These are phyloP conservation scores for Carpinus fangiana DNA, from an alignment of 306 rosid genomes.

Conservation along the genomic window DNA sequence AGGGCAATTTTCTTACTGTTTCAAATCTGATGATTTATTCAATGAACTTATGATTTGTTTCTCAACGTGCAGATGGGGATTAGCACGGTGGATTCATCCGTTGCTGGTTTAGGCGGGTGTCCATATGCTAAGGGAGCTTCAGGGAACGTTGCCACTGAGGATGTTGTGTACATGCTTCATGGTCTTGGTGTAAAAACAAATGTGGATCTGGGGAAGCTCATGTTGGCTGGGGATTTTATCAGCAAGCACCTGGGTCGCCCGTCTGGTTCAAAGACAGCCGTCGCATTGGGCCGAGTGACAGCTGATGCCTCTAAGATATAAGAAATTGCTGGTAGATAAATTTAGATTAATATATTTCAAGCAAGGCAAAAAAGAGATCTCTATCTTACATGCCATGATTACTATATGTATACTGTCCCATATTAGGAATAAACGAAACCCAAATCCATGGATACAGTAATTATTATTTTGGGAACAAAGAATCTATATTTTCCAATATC, in stretches of 20 bases:
- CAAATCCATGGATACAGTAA: constrained; percentile 9
- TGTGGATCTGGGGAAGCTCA: constrained; percentile 72
- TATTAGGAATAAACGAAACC: constrained; percentile 14
- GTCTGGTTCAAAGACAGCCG: constrained; percentile 73
- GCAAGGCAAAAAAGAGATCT: constrained; percentile 5
- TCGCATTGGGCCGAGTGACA: constrained; percentile 59
- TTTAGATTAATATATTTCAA: constrained; percentile 14
- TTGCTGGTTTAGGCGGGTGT: constrained; percentile 71
- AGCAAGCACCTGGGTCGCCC: constrained; percentile 66
- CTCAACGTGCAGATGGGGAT: constrained; percentile 60
- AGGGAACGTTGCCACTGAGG: constrained; percentile 85
- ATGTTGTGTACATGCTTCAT: constrained; percentile 87
- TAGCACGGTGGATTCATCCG: constrained; percentile 55
- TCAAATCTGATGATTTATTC: background rate
- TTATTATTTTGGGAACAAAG: background rate
- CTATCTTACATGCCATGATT: background rate
- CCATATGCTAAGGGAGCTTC: constrained; percentile 80
- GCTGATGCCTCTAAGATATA: constrained; percentile 60
- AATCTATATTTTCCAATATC: background rate
- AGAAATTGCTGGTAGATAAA: constrained; percentile 14
- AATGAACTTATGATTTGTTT: constrained; percentile 17
- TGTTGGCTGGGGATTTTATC: constrained; percentile 80
- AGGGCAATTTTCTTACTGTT: constrained; percentile 3
- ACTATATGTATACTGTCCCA: constrained; percentile 10
- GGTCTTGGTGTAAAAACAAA: constrained; percentile 80